Base-by-base conservation (phyloP, 768 basidiomycete genomes). In the Paxillus involutus region DNA sequence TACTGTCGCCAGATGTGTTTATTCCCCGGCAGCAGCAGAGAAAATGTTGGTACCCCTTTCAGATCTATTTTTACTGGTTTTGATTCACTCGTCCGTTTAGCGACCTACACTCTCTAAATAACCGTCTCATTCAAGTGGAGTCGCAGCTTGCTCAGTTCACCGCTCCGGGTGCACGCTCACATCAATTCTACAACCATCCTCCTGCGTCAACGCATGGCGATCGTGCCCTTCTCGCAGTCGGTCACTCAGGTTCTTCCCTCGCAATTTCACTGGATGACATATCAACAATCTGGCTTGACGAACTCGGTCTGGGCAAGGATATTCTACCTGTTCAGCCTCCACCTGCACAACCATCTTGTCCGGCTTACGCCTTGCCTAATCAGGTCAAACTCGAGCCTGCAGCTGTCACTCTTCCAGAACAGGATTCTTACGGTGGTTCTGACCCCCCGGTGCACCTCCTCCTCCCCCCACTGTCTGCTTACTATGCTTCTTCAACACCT, bases 21-120 rank as follows among this genome's bases (percentile, higher is more conserved):
- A 91, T 67, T 89, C 89, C 0, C 83, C 88, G 21, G 89, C 88
- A 14, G 91, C 91, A 0, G 85, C 88, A 16, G 91, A 93, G 73
- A 93, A 92, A 80, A 85, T 93, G 84, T 88, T 53, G 48, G 85
- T 75, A 19, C 37, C 47, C 58, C 56, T 59, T 37, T 59, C 7
- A 19, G 36, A 16, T 35, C 11, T 8, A 11, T 10, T 32, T 5
- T 3, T 30, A 21, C 26, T 16, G 6, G 43, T 32, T 17, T 44
- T 13, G 6, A 44, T 51, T 56, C 45, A 30, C 24, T 13, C 1
- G 29, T 29, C 46, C 35, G 24, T 44, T 4, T 62, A 88, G 86
- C 42, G 91, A 93, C 68, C 75, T 93, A 2, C 90, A 92, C 63
- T 89, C 89, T 1, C 77, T 93, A 39, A 88, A 92, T 63, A 92